Conservation (phyloP, 2,329 filamentous ascomycete species). For the Leptographium galeiforme region DNA sequence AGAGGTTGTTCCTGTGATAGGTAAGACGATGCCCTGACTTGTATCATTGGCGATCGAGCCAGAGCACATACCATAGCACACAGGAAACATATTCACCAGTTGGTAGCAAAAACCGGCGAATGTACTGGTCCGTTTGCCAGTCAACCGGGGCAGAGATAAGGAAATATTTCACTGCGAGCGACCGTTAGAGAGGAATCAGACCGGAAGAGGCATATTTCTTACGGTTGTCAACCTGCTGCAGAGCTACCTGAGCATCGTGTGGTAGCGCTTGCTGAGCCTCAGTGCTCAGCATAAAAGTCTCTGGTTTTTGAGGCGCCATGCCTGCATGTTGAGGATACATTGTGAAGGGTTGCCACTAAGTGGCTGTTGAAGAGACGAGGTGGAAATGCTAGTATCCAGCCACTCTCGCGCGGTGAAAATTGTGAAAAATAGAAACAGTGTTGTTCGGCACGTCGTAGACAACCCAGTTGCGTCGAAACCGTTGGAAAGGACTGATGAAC, state of each 20-base stretch:
- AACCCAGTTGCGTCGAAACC: conserved; percentile 3
- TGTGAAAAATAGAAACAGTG: neutral
- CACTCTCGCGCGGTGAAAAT: neutral
- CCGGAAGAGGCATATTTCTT: conserved; percentile 23
- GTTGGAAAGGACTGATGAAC: neutral
- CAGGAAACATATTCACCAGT: conserved; percentile 99
- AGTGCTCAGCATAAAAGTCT: conserved; percentile 96
- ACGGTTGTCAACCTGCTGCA: conserved; percentile 98
- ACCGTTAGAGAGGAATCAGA: conserved; percentile 10
- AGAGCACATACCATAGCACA: conserved; percentile 52
- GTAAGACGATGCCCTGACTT: no score
- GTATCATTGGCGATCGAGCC: neutral
- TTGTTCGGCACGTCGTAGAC: neutral
- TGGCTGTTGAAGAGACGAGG: neutral
- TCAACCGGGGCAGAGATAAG: conserved; percentile 97
- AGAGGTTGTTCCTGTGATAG: conserved; percentile 66
- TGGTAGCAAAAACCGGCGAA: conserved; percentile 84
- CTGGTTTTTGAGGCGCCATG: conserved; percentile 92
- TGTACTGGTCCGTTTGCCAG: conserved; percentile 94
- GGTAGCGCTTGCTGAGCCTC: conserved; percentile 94
- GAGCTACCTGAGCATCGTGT: conserved; percentile 88
- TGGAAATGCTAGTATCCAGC: neutral
- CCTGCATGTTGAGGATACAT: conserved; percentile 77
- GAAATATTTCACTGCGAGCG: conserved; percentile 82
- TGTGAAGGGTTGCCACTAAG: conserved; percentile 13